These are phyloP conservation scores for Candida boleticola DNA, from an alignment of 805 yeast genomes.

Conservation along the genomic window DNA sequence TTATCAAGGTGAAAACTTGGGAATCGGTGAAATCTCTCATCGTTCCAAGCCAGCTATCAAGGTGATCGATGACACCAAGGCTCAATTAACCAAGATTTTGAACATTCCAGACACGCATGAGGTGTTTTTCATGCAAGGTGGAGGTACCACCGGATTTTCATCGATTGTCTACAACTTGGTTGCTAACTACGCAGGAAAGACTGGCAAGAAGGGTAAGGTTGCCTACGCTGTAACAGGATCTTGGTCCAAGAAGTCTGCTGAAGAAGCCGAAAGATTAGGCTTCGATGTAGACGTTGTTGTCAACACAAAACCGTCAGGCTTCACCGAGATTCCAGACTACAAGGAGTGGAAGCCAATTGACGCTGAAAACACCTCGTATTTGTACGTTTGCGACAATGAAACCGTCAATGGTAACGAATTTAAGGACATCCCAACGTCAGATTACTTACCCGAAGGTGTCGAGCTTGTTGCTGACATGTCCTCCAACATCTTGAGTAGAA, in stretches of 20 bases:
- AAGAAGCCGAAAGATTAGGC: constrained; percentile 86
- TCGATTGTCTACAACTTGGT: constrained; percentile 78
- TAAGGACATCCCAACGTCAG: constrained; percentile 46
- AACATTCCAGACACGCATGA: constrained; percentile 89
- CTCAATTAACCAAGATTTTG: constrained; percentile 60
- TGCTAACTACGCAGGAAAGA: constrained; percentile 68
- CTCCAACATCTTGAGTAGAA: constrained; percentile 82
- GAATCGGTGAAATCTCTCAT: constrained; percentile 95
- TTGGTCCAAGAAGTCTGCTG: constrained; percentile 87
- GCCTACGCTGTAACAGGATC: constrained; percentile 90
- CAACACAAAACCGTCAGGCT: constrained; percentile 59
- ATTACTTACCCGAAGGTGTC: constrained; percentile 59
- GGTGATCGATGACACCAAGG: constrained; percentile 76
- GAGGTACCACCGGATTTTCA: constrained; percentile 96
- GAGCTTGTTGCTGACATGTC: constrained; percentile 94
- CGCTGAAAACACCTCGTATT: constrained; percentile 60
- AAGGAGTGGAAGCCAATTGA: constrained; percentile 60
- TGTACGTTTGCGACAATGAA: constrained; percentile 94
- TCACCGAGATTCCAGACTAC: constrained; percentile 62
- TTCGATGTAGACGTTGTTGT: constrained; percentile 66
- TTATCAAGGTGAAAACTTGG: constrained; percentile 70
- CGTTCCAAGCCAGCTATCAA: constrained; percentile 80
- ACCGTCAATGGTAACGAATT: constrained; percentile 96
- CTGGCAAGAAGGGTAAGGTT: constrained; percentile 74
- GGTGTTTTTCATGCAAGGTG: constrained; percentile 94